Conservation (phyloP, 768 basidiomycete genomes). For the Cystobasidium onofrii region DNA sequence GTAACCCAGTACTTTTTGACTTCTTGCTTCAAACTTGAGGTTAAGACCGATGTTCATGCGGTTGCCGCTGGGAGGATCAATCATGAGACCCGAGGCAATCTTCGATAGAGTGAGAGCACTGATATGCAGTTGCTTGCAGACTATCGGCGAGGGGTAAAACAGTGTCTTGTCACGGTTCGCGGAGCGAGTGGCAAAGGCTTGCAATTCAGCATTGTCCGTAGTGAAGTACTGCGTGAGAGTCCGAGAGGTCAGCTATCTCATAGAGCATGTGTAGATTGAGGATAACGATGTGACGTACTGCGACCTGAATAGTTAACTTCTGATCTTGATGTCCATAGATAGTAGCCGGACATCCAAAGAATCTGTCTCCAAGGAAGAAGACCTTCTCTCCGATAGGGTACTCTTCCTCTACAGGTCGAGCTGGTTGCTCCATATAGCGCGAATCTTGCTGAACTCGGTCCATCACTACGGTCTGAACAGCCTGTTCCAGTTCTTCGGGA, state of each 20-base stretch:
- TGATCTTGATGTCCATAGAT: constrained; percentile 65
- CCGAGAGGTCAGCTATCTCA: background rate
- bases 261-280: background rate
- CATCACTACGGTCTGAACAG: constrained; percentile 73
- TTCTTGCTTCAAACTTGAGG: constrained; percentile 91
- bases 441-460: constrained; percentile 82
- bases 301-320: constrained; percentile 70
- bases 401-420: constrained; percentile 75
- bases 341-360: constrained; percentile 91
- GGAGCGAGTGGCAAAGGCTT: constrained; percentile 66
- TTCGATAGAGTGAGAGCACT: constrained; percentile 72
- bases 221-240: constrained; percentile 65
- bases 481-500: constrained; percentile 75
- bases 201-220: constrained; percentile 68
- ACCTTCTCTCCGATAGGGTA: constrained; percentile 84
- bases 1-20: constrained; percentile 85
- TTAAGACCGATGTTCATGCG: constrained; percentile 88
- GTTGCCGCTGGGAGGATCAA: constrained; percentile 61
- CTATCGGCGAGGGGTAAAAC: constrained; percentile 73
- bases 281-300: constrained; percentile 53
- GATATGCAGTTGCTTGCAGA: constrained; percentile 64
- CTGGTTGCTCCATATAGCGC: constrained; percentile 59
- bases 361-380: constrained; percentile 86
- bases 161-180: constrained; percentile 49
- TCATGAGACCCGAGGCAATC: constrained; percentile 90